phyloP scores from a whole-genome alignment of 164 flowering plant genomes.

The Macadamia tetraphylla region DNA sequence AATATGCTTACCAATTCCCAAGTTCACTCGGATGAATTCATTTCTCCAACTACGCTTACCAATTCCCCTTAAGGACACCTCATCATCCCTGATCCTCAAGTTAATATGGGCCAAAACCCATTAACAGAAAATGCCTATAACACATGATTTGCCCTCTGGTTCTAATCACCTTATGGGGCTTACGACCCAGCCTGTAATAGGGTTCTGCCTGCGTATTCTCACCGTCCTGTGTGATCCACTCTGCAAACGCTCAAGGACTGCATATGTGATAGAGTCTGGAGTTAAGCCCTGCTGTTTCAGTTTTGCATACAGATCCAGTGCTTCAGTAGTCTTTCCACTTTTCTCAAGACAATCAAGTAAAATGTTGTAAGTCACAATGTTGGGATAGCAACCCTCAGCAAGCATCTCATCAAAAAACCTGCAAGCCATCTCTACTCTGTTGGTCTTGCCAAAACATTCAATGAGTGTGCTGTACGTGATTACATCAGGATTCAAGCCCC shows the following conservation, averaged over 20 bases:
- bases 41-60: too few species aligned
- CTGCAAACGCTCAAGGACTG: conserved; percentile 74
- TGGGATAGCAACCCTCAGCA: conserved; percentile 68
- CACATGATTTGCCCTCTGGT: too few species aligned
- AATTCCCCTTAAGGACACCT: too few species aligned
- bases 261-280: conserved; percentile 82
- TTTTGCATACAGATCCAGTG: conserved; percentile 78
- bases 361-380: conserved; percentile 89
- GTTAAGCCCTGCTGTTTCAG: conserved; percentile 82
- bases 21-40: too few species aligned
- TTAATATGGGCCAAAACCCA: too few species aligned
- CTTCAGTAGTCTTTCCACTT: conserved; percentile 77
- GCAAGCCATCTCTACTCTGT: conserved; percentile 78
- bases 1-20: too few species aligned
- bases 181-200: conserved; percentile 89
- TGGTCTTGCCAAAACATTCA: conserved; percentile 91
- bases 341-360: conserved; percentile 84
- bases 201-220: conserved; percentile 60
- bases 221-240: conserved; percentile 53
- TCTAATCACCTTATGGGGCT: conserved; percentile 59
- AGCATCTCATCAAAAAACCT: conserved; percentile 82
- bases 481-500: conserved; percentile 86
- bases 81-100: too few species aligned
- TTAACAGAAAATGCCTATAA: too few species aligned
- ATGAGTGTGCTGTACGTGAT: conserved; percentile 90